Evolutionary conservation across 768 basidiomycete species (phyloP), one percentile per base, ranked within the genome.

Genomic region (Tylopilus sp.): DNA sequence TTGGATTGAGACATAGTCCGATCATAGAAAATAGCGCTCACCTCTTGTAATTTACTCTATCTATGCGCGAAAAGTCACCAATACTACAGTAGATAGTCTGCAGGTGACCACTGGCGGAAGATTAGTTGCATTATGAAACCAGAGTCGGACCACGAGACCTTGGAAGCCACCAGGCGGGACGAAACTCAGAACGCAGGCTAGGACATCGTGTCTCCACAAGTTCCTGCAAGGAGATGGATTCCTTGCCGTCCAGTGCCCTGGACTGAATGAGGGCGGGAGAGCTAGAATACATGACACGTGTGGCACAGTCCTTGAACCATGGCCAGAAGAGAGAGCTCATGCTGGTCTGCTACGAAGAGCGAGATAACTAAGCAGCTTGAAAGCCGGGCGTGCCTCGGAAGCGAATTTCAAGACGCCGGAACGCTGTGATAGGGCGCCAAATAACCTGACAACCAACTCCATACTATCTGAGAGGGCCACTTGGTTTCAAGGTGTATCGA

Each of bases 101-200:
- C 50, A 71, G 48, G 36, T 70, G 70, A 24, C 69, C 69, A 51
- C 69, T 70, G 42, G 19, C 21, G 34, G 43, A 46, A 30, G 6
- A 48, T 71, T 22, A 70, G 56, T 30, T 29, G 50, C 41, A n/a
- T 21, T 36, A n/a, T 48, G 31, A 19, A 45, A 48, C 40, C 19
- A 21, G 25, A 31, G 12, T 14, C 34, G 33, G n/a, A 28, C 36
- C 30, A 47, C 57, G 42, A 45, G 45, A 70, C 69, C 64, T 71
- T 13, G 70, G 61, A 49, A 70, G 64, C 69, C 69, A 70, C 69
- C 69, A 70, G n/a, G 57, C 60, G 14, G 70, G 69, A 37, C 41
- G 57, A 42, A 72, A 70, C 54, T 54, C 41, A 48, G 64, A 63
- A 52, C 41, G 46, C 37, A 70, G 48, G 38, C 63, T 67, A n/a